Conservation (phyloP, 805 yeast species). For the Saccharomycopsis fermentans region DNA sequence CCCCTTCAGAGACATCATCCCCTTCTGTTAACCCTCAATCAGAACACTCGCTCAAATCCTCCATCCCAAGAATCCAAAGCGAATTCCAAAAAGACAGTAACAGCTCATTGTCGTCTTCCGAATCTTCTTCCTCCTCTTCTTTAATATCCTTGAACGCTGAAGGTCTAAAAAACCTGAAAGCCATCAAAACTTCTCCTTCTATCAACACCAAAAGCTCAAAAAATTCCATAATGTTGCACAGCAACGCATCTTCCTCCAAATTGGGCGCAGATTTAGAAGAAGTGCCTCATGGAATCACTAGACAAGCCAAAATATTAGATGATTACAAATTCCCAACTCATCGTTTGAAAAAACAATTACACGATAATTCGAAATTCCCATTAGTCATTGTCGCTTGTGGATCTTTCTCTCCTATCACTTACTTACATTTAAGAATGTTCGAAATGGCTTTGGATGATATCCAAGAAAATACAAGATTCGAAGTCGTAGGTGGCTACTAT, state of each 20-base stretch:
- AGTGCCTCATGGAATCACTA: conserved; percentile 85
- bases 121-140: neutral
- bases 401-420: conserved; percentile 91
- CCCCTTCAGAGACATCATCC: neutral
- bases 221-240: neutral
- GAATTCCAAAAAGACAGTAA: conserved; percentile 7
- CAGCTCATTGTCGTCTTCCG: neutral
- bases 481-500: conserved; percentile 92
- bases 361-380: conserved; percentile 74
- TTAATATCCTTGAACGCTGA: neutral
- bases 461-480: conserved; percentile 84
- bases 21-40: neutral
- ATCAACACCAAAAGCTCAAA: neutral
- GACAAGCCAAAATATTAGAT: conserved; percentile 69
- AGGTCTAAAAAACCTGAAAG: too few relatives aligned
- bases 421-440: conserved; percentile 91
- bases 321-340: conserved; percentile 82
- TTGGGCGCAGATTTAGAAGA: conserved; percentile 51
- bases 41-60: neutral
- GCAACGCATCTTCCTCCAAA: neutral
- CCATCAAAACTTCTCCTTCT: neutral
- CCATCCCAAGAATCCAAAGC: conserved; percentile 11
- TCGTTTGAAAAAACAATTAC: conserved; percentile 58
- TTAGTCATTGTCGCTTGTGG: conserved; percentile 96
- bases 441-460: conserved; percentile 97